Base-by-base conservation (phyloP, 345 rosid species). In the Citrus glauca region DNA sequence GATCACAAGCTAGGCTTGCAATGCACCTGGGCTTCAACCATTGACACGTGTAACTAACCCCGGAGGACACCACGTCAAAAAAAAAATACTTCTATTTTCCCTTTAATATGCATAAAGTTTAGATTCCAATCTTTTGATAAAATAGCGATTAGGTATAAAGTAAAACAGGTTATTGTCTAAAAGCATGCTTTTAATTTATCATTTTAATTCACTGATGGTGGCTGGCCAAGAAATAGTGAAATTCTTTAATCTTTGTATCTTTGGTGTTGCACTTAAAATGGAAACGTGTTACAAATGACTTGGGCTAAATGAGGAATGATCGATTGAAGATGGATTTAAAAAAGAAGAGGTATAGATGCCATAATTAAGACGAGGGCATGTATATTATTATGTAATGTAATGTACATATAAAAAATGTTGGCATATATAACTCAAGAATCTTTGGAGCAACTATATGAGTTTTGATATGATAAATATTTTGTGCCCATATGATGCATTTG, bases 41-140 rank as follows among this genome's bases (percentile, higher is more conserved):
- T 66, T 33, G 78, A 65, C 72, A 66, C 37, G 19, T 66, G 72
- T 65, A 75, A 75, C 8, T 53, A 30, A 50, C 72, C 24, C 65
- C 6, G 2, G 16, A 11, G 0, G 1, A 22, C 20, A 32, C 55
- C 78, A 33, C 42, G 9, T 7, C 32, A 66, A 7, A 32, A 30
- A 65, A 32, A 27, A 28, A 28, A 66, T 20, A 8, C 10, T 3
- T 17, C 27, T 45, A 45, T 28, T 48, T 2, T 33, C 62, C 65
- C 62, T 32, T 7, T n/a, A 19, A 9, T 62, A 9, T 28, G 48
- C 32, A 65, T 50, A 75, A 75, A 75, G 78, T 32, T 75, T 48
- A 50, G 78, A 75, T 75, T 75, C 71, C 71, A 65, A 62, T 45
- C 7, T 63, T 62, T 9, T 11, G 32, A 40, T 32, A 38, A 57